Evolutionary conservation across 2,329 filamentous ascomycete species (phyloP).

Genomic region (Xylaria sp.): DNA sequence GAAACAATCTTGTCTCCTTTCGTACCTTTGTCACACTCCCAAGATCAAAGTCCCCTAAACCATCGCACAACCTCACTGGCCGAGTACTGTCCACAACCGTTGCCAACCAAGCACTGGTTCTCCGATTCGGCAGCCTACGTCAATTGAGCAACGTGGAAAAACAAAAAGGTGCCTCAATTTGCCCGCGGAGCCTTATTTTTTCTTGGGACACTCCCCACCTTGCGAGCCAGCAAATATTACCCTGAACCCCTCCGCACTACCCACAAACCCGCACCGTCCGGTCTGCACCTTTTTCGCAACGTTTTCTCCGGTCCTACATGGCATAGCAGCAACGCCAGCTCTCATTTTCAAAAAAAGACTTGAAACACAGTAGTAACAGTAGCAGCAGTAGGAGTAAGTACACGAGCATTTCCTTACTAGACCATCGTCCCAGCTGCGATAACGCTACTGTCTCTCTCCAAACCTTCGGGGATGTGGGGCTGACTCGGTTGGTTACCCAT

Average conservation of each 20-base stretch:
- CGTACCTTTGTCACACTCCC: conserved; percentile 6
- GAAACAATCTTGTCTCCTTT: conserved; percentile 1
- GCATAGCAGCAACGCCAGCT: conserved; percentile 17
- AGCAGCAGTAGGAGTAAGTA: conserved; percentile 15
- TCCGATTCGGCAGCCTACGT: conserved; percentile 28
- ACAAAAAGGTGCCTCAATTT: conserved; percentile 15
- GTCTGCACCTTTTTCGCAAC: neutral
- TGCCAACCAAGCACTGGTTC: conserved; percentile 12
- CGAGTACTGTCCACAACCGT: conserved; percentile 19
- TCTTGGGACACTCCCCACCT: neutral
- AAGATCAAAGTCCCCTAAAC: neutral
- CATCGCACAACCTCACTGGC: neutral
- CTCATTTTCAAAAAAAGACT: neutral
- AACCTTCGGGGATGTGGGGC: conserved; percentile 37
- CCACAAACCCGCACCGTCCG: neutral
- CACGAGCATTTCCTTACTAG: neutral
- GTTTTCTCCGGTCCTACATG: conserved; percentile 7
- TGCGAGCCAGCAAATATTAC: neutral
- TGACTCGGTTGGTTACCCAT: conserved; percentile 34
- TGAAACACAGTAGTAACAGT: neutral
- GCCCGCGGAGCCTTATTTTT: neutral
- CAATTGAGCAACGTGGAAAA: conserved; percentile 20
- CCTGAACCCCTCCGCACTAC: conserved; percentile 1
- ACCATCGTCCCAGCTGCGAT: conserved; percentile 15
- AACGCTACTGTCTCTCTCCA: conserved; percentile 5